Evolutionary conservation across 768 basidiomycete genomes (phyloP).

Genomic region (Zangia roseola): DNA sequence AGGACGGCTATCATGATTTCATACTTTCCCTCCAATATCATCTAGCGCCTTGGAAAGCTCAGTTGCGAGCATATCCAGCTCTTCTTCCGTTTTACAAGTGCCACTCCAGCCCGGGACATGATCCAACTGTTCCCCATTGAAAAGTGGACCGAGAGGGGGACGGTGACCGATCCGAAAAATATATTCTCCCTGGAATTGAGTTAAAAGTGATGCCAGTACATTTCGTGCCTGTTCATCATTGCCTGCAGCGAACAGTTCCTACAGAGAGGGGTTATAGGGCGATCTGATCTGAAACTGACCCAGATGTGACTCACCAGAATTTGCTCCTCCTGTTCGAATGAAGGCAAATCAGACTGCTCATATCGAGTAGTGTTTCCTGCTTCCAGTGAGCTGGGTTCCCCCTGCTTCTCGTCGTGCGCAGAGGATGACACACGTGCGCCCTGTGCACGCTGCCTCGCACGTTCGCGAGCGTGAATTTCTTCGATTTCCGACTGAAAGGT

Average conservation of each 20-base stretch:
- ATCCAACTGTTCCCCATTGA: slow-evolving; percentile 46
- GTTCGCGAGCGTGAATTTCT: slow-evolving; percentile 67
- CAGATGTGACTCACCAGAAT: slow-evolving; percentile 14
- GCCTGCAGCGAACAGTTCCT: slow-evolving; percentile 44
- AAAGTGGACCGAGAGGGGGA: slow-evolving; percentile 57
- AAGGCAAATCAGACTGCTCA: slow-evolving; percentile 2
- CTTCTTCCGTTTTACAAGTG: slow-evolving; percentile 44
- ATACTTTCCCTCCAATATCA: slow-evolving; percentile 79
- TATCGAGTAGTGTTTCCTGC: background rate
- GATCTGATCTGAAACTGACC: background rate
- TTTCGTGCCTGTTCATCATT: slow-evolving; percentile 61
- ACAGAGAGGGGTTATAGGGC: background rate
- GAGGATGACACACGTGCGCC: slow-evolving; percentile 14
- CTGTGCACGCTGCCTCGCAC: slow-evolving; percentile 54
- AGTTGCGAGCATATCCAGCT: slow-evolving; percentile 47
- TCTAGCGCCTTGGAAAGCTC: slow-evolving; percentile 54
- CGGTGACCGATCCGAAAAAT: slow-evolving; percentile 70
- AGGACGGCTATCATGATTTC: slow-evolving; percentile 1
- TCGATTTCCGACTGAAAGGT: slow-evolving; percentile 71
- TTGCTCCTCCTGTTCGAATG: slow-evolving; percentile 16
- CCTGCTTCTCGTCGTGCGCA: slow-evolving; percentile 39
- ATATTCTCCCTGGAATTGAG: slow-evolving; percentile 69
- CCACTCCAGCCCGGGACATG: slow-evolving; percentile 58
- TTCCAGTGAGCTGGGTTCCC: slow-evolving; percentile 37
- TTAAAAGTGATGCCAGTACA: slow-evolving; percentile 62